phyloP scores from a whole-genome alignment of 1,284 basidiomycete species.

The Ceratobasidium sp. region DNA sequence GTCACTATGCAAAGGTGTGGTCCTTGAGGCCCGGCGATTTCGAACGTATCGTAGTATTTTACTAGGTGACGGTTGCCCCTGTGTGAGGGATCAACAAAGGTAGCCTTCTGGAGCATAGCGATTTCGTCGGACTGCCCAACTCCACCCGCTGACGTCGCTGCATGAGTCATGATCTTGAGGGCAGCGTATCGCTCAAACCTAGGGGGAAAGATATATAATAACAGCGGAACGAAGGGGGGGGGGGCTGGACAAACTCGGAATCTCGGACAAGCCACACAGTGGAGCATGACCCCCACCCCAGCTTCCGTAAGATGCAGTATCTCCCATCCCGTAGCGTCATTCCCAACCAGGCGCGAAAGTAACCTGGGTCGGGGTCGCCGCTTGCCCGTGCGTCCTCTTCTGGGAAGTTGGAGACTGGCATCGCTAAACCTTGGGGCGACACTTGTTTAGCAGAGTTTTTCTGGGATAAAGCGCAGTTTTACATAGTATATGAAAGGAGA shows the following conservation, averaged over 20 bases:
- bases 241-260: slow-evolving; percentile 65
- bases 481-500: too few species aligned
- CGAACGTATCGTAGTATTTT: slow-evolving; percentile 1
- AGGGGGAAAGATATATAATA: background rate
- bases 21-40: background rate
- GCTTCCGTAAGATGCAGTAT: slow-evolving; percentile 93
- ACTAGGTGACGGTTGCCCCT: background rate
- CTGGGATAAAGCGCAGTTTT: too few species aligned
- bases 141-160: background rate
- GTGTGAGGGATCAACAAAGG: background rate
- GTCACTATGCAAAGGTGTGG: background rate
- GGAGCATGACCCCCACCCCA: slow-evolving; percentile 94
- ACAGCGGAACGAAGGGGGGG: background rate
- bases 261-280: slow-evolving; percentile 93
- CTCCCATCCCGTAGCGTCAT: slow-evolving; percentile 60
- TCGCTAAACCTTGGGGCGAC: too few species aligned
- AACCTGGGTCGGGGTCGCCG: background rate
- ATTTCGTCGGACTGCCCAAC: background rate
- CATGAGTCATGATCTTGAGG: slow-evolving; percentile 6
- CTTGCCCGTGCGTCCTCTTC: background rate
- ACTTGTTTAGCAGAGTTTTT: too few species aligned
- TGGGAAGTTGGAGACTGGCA: background rate
- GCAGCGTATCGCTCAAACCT: slow-evolving; percentile 3
- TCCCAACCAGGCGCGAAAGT: slow-evolving; percentile 21
- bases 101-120: slow-evolving; percentile 4